Percentiles rank a stretch among this genome's conserved stretches.
These are phyloP conservation scores for Zygosaccharomyces gambellarensis DNA, from an alignment of 805 yeast genomes.

Conservation along the genomic window DNA sequence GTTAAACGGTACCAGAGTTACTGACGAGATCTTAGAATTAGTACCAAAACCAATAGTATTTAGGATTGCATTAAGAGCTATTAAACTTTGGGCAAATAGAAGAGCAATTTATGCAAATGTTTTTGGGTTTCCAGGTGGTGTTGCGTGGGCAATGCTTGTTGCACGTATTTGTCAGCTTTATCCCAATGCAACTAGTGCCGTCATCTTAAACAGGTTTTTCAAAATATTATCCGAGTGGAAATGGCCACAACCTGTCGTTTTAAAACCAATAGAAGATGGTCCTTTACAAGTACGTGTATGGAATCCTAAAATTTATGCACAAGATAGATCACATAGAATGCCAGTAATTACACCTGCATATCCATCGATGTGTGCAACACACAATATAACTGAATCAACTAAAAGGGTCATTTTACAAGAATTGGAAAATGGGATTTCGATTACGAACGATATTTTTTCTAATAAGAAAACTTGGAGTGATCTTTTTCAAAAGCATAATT, in stretches of 20 bases:
- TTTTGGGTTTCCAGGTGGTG: constrained; percentile 98
- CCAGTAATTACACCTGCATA: constrained; percentile 95
- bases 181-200: constrained; percentile 93
- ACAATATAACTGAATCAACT: constrained; percentile 86
- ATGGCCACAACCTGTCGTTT: constrained; percentile 97
- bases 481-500: constrained; percentile 71
- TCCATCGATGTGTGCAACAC: constrained; percentile 97
- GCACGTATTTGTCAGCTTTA: constrained; percentile 95
- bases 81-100: constrained; percentile 94
- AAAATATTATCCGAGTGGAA: constrained; percentile 83
- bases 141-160: constrained; percentile 99
- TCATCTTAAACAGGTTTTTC: constrained; percentile 85
- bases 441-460: constrained; percentile 60
- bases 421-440: constrained; percentile 65
- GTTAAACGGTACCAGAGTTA: constrained; percentile 92
- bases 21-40: constrained; percentile 82
- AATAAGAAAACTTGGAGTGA: constrained; percentile 71
- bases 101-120: constrained; percentile 92
- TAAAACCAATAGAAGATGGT: constrained; percentile 93
- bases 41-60: constrained; percentile 93
- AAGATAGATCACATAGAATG: constrained; percentile 88
- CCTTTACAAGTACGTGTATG: constrained; percentile 94
- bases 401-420: constrained; percentile 78
- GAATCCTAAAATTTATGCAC: constrained; percentile 90
- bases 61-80: constrained; percentile 86